Percentiles rank a stretch among this genome's conserved stretches.
These are phyloP conservation scores for Metschnikowia similis DNA, from an alignment of 805 yeast species.

Conservation along the genomic window DNA sequence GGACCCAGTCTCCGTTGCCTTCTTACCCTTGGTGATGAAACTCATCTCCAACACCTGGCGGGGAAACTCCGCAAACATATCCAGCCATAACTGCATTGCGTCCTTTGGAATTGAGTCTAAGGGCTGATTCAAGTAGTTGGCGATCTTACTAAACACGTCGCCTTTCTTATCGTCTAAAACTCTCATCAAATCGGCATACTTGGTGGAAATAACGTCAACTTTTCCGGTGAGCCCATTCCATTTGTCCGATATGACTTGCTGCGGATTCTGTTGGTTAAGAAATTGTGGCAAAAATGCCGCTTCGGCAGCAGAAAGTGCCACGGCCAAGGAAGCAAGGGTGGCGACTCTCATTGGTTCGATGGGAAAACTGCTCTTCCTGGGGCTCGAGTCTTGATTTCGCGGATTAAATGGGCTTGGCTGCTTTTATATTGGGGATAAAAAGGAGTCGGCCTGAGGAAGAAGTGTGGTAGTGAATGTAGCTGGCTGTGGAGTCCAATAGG, in stretches of 20 bases:
- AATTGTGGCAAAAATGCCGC: constrained; percentile 14
- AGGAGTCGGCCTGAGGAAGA: not conserved
- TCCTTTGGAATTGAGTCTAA: constrained; percentile 45
- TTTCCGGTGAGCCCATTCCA: constrained; percentile 9
- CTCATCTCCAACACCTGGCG: constrained; percentile 47
- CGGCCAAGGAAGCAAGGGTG: constrained; percentile 10
- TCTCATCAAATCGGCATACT: constrained; percentile 12
- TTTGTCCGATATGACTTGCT: constrained; percentile 10
- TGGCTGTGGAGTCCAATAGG: not conserved
- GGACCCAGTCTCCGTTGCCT: constrained; percentile 18
- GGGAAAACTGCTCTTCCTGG: too few species aligned
- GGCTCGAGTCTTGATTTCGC: too few species aligned
- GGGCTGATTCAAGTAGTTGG: constrained; percentile 49
- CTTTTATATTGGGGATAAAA: not conserved
- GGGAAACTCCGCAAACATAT: constrained; percentile 59
- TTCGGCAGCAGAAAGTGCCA: constrained; percentile 12
- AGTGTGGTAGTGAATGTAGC: not conserved
- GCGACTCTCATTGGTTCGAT: constrained; percentile 6
- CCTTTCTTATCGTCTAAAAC: constrained; percentile 15
- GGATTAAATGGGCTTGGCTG: not conserved
- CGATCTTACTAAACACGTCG: constrained; percentile 43
- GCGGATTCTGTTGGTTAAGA: constrained; percentile 5
- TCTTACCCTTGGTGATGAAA: constrained; percentile 48
- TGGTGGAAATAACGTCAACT: constrained; percentile 11
- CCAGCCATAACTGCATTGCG: constrained; percentile 55